phyloP scores from a whole-genome alignment of 371 early-diverging fungal species.

The Chytridiales sp. region DNA sequence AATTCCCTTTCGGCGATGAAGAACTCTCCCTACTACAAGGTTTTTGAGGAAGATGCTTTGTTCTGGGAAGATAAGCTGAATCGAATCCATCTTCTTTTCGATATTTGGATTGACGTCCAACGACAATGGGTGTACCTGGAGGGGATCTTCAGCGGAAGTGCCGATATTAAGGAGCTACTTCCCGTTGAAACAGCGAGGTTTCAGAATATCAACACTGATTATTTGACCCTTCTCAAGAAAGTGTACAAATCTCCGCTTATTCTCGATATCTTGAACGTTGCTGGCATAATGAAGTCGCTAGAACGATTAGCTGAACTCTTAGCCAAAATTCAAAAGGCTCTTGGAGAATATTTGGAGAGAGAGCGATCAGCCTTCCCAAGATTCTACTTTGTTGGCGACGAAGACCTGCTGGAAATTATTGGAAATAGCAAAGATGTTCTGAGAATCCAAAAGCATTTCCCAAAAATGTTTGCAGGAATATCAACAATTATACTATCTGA shows the following conservation, averaged over 20 bases:
- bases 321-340: conserved; percentile 94
- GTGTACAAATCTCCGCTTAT: conserved; percentile 97
- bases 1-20: conserved; percentile 96
- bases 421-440: conserved; percentile 96
- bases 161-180: conserved; percentile 93
- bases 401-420: conserved; percentile 97
- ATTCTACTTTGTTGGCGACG: conserved; percentile 99
- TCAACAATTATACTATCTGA: conserved; percentile 76
- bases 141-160: conserved; percentile 94
- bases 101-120: conserved; percentile 99
- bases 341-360: conserved; percentile 96
- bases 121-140: conserved; percentile 99
- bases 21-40: conserved; percentile 94
- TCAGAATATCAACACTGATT: conserved; percentile 95
- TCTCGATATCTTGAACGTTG: conserved; percentile 86
- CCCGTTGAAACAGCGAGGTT: conserved; percentile 95
- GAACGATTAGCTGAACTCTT: conserved; percentile 92
- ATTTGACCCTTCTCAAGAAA: conserved; percentile 95
- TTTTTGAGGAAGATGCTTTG: conserved; percentile 95
- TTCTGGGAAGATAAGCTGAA: conserved; percentile 96
- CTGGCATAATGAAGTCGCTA: conserved; percentile 89
- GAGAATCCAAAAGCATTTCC: conserved; percentile 96
- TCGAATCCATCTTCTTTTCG: conserved; percentile 91
- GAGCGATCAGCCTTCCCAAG: conserved; percentile 97
- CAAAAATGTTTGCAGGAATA: conserved; percentile 99